A percentile compares a stretch with the other conserved stretches of the same genome.
These are phyloP conservation scores for Didymella segeticola DNA, from an alignment of 2,329 filamentous ascomycete genomes.

Conservation along the genomic window DNA sequence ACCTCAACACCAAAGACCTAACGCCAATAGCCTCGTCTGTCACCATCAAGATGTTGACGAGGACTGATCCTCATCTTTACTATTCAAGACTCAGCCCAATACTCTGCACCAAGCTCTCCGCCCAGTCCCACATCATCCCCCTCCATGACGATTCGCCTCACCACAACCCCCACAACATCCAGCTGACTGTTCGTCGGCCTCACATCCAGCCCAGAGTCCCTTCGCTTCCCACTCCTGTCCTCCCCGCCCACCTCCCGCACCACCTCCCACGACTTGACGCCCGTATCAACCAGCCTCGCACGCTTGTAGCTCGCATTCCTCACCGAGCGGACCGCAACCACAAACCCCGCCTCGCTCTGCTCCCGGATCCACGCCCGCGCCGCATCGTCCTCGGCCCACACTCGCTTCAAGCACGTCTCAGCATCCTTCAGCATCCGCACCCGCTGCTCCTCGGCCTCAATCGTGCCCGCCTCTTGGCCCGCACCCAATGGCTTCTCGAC, in stretches of 20 bases:
- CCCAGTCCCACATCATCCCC: constrained; percentile 38
- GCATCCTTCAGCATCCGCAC: constrained; percentile 43
- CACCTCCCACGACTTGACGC: constrained; percentile 41
- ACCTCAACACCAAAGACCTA: not conserved
- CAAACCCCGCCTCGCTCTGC: constrained; percentile 42
- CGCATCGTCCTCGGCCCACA: constrained; percentile 29
- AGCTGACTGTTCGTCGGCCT: constrained; percentile 41
- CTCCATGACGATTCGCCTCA: constrained; percentile 37
- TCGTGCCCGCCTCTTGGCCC: constrained; percentile 41
- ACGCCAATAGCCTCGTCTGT: not conserved
- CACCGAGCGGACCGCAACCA: constrained; percentile 39
- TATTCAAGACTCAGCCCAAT: constrained; percentile 41
- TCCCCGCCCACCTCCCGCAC: constrained; percentile 40
- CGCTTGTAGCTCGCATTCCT: constrained; percentile 47
- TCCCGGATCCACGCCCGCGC: constrained; percentile 38
- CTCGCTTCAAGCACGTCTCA: constrained; percentile 34
- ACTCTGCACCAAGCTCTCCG: constrained; percentile 40
- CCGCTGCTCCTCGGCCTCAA: constrained; percentile 43
- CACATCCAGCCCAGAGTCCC: constrained; percentile 40
- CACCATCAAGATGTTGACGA: not conserved
- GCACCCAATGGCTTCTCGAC: constrained; percentile 36
- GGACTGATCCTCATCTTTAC: not conserved
- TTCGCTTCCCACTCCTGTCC: constrained; percentile 37
- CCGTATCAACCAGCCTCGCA: constrained; percentile 39
- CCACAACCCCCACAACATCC: constrained; percentile 45